A percentile compares a stretch with the other conserved stretches of the same genome.
phyloP scores from a whole-genome alignment of 768 basidiomycete genomes.

The Tricholoma sp. region DNA sequence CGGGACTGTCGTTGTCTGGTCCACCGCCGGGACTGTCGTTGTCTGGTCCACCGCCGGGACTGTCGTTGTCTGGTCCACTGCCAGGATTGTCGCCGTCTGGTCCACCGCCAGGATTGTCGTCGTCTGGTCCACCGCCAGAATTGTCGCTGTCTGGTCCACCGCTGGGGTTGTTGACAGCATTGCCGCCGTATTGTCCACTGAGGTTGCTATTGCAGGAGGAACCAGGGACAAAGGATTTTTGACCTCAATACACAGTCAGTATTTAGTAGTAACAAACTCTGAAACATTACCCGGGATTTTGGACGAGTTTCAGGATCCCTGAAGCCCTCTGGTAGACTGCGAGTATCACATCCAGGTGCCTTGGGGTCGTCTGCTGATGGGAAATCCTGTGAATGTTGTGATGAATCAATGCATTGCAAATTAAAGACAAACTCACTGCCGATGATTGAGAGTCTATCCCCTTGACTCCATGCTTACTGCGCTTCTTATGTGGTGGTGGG shows the following conservation, averaged over 20 bases:
- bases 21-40: too few relatives aligned
- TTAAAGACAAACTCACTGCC: not conserved
- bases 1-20: too few relatives aligned
- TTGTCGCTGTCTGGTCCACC: too few relatives aligned
- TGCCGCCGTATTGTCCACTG: too few relatives aligned
- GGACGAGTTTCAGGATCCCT: not conserved
- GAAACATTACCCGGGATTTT: not conserved
- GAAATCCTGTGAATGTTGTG: not conserved
- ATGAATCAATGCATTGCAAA: not conserved
- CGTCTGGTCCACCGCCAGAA: too few relatives aligned
- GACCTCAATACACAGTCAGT: too few relatives aligned
- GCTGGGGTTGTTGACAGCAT: too few relatives aligned
- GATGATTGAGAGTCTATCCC: not conserved
- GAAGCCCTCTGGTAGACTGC: not conserved
- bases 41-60: not conserved
- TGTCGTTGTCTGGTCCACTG: too few relatives aligned
- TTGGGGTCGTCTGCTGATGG: not conserved
- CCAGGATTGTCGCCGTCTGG: too few relatives aligned
- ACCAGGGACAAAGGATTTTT: too few relatives aligned
- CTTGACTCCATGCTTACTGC: not conserved
- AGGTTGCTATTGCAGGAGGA: too few relatives aligned
- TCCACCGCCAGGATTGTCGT: too few relatives aligned
- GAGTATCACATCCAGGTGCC: not conserved
- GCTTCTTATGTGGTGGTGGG: not conserved
- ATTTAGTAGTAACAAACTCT: not conserved